These are phyloP conservation scores for Picea abies DNA, from an alignment of 83 land plant species.

Conservation along the genomic window DNA sequence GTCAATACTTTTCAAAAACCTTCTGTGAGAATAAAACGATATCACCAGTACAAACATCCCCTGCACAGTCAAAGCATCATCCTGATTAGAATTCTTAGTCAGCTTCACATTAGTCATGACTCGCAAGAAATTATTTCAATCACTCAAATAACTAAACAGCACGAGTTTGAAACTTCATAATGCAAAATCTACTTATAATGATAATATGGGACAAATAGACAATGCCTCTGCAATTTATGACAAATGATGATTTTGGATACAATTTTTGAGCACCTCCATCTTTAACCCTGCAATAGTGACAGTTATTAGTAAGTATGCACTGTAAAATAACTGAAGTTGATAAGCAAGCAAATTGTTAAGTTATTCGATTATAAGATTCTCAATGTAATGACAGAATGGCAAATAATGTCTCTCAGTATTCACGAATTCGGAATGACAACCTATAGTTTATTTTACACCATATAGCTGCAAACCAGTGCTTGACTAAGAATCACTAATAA, in stretches of 20 bases:
- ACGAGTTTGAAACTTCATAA: no score
- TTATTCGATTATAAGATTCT: background rate
- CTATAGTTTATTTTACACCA: background rate
- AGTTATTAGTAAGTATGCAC: background rate
- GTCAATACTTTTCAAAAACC: slow-evolving; percentile 50
- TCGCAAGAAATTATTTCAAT: no score
- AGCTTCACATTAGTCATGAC: no score
- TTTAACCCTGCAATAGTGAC: slow-evolving; percentile 30
- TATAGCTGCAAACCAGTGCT: background rate
- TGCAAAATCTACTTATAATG: no score
- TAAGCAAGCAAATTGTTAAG: background rate
- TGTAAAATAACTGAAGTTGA: background rate
- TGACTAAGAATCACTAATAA: background rate
- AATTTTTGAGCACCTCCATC: slow-evolving; percentile 44
- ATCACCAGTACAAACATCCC: slow-evolving; percentile 34
- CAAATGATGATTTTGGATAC: slow-evolving; percentile 50
- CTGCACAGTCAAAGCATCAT: no score
- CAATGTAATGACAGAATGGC: background rate
- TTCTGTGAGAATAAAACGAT: slow-evolving; percentile 58
- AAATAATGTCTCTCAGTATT: background rate
- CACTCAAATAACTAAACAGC: no score
- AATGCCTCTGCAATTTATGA: slow-evolving; percentile 49
- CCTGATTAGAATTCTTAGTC: no score
- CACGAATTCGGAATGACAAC: background rate
- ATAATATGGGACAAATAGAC: slow-evolving; percentile 28